Evolutionary conservation across 1,139 yeast species (phyloP), one percentile per base, ranked within the genome.

Genomic region (Kazachstania sp.): DNA sequence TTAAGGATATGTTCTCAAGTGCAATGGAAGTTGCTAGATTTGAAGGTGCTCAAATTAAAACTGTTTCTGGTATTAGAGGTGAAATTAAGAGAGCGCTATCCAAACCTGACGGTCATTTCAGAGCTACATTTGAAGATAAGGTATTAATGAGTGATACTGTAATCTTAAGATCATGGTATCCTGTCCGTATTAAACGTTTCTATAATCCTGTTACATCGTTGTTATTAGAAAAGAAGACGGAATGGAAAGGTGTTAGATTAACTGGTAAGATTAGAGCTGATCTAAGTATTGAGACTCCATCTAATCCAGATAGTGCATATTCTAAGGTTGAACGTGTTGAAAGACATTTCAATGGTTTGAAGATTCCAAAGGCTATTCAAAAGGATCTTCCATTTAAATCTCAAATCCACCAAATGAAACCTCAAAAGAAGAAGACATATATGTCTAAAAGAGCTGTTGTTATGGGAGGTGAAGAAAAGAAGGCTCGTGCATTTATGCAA

Each of bases 51-150:
- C 83, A 90, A 39, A 86, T 94, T 61, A 83, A 90, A 66, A 92
- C 98, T 0, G 98, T 94, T 5, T 86, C 96, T 3, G 98, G 99
- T 49, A 87, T 94, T 51, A 74, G 98, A 59, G 99, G 99, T 65
- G 98, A 94, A 67, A 90, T 94, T 57, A 94, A 94, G 65, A 77
- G 97, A 56, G 98, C 97, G 0, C 72, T 94, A 53, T 78, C 95
- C 7, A 85, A 85, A 56, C 97, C 97, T 0, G 97, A 90, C 51
- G 99, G 99, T n/a, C 83, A 86, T 65, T 94, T 78, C 72, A 79
- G 99, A 65, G 98, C 98, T n/a, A 83, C 97, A 1, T 94, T 94
- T 67, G 99, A 94, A 67, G 99, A 94, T 65, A 92, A 90, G 69
- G 78, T 92, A 37, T 74, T 90, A 52, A 77, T 92, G 83, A 69